A percentile compares a stretch with the other conserved stretches of the same genome.
Conservation (phyloP, 495 filamentous ascomycete genomes). For the Talaromyces stipitatus region DNA sequence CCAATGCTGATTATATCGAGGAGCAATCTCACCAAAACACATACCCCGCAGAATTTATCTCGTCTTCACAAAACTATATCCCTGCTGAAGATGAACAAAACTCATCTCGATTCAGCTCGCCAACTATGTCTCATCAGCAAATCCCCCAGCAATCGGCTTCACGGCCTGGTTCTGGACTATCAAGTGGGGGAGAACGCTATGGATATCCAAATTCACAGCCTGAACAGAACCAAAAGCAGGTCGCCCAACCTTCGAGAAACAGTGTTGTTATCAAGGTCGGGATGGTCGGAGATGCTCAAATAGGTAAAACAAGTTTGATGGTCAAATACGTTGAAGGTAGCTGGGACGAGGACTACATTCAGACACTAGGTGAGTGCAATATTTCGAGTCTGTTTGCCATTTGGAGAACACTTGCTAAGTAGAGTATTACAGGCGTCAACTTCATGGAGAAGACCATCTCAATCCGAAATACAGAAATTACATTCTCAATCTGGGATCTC, state of each 20-base stretch:
- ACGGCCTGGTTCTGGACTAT: slow-evolving; percentile 43
- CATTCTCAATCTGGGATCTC: slow-evolving; percentile 98
- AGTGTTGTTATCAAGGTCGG: slow-evolving; percentile 98
- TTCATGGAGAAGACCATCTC: slow-evolving; percentile 99
- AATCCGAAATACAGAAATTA: slow-evolving; percentile 99
- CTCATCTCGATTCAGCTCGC: slow-evolving; percentile 27
- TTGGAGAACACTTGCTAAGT: neutral
- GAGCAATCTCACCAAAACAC: slow-evolving; percentile 36
- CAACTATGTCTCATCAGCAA: slow-evolving; percentile 34
- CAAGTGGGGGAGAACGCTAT: slow-evolving; percentile 36
- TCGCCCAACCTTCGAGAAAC: slow-evolving; percentile 51
- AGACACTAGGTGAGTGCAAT: slow-evolving; percentile 69
- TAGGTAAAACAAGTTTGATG: slow-evolving; percentile 98
- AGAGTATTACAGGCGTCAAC: slow-evolving; percentile 61
- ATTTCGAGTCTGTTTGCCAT: neutral
- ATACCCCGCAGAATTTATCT: slow-evolving; percentile 35
- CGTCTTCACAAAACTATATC: slow-evolving; percentile 32
- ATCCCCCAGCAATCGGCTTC: slow-evolving; percentile 33
- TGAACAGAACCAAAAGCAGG: slow-evolving; percentile 34
- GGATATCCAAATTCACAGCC: slow-evolving; percentile 31
- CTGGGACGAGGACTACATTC: slow-evolving; percentile 99
- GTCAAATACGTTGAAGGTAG: slow-evolving; percentile 99
- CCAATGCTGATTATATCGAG: slow-evolving; percentile 35
- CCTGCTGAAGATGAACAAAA: slow-evolving; percentile 34
- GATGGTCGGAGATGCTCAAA: slow-evolving; percentile 98